A percentile compares a stretch with the other conserved stretches of the same genome.
phyloP scores from a whole-genome alignment of 805 yeast genomes.

The Maudiozyma bulderi region DNA sequence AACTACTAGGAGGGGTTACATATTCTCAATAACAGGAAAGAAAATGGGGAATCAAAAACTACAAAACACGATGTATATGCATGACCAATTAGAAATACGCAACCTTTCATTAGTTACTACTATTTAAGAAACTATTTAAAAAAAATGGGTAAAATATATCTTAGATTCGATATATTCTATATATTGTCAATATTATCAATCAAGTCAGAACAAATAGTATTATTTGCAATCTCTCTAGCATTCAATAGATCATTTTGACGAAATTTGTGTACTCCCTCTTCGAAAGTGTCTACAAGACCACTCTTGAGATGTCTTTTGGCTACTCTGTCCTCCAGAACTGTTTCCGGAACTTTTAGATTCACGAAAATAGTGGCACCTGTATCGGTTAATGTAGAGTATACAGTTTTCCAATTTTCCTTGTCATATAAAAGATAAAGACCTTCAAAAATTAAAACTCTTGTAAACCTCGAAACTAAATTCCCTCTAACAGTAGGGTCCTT shows the following conservation, averaged over 20 bases:
- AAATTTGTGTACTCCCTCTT: conserved; percentile 44
- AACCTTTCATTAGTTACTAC: too few relatives aligned
- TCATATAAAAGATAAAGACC: conserved; percentile 63
- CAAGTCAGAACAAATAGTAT: conserved; percentile 12
- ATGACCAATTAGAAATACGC: too few relatives aligned
- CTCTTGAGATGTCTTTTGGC: conserved; percentile 55
- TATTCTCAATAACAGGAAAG: too few relatives aligned
- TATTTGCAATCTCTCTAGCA: conserved; percentile 33
- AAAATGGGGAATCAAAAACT: too few relatives aligned
- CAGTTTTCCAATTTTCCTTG: conserved; percentile 46
- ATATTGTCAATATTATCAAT: conserved; percentile 7
- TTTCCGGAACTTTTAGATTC: conserved; percentile 41
- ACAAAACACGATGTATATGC: too few relatives aligned
- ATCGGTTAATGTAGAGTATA: conserved; percentile 9
- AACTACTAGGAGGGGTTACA: too few relatives aligned
- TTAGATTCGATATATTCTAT: neutral
- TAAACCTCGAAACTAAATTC: conserved; percentile 35
- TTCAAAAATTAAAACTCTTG: conserved; percentile 57
- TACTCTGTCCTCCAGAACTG: conserved; percentile 45
- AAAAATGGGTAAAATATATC: neutral
- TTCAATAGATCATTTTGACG: conserved; percentile 55
- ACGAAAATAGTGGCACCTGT: conserved; percentile 36
- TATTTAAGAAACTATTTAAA: neutral
- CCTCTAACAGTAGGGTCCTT: conserved; percentile 62
- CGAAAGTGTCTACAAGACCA: conserved; percentile 39